Evolutionary conservation across 805 yeast genomes (phyloP).

Genomic region (Pichia rugopelliculosa): DNA sequence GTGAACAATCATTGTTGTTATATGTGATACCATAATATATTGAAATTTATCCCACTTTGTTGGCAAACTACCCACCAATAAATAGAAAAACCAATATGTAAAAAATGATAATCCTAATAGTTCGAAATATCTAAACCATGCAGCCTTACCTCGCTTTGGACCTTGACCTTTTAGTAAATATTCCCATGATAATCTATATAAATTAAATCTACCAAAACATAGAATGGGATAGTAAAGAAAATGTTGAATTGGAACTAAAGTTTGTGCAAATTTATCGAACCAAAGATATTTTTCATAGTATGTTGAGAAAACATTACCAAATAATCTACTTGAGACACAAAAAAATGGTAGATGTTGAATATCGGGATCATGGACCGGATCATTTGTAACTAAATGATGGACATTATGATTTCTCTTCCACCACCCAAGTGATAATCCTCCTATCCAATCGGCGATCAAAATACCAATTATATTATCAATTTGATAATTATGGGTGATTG

Average conservation of each 20-base stretch:
- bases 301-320: slow-evolving; percentile 68
- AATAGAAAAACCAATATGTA: slow-evolving; percentile 76
- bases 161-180: slow-evolving; percentile 71
- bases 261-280: slow-evolving; percentile 60
- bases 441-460: slow-evolving; percentile 66
- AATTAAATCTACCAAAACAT: slow-evolving; percentile 77
- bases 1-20: slow-evolving; percentile 86
- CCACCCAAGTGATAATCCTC: slow-evolving; percentile 91
- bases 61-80: slow-evolving; percentile 46
- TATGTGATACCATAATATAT: slow-evolving; percentile 65
- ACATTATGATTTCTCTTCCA: slow-evolving; percentile 93
- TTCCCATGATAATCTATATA: slow-evolving; percentile 75
- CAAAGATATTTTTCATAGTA: slow-evolving; percentile 62
- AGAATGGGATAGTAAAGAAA: slow-evolving; percentile 71
- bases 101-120: slow-evolving; percentile 61
- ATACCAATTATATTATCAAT: slow-evolving; percentile 69
- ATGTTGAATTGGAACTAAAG: slow-evolving; percentile 55
- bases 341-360: slow-evolving; percentile 90
- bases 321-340: slow-evolving; percentile 69
- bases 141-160: slow-evolving; percentile 74
- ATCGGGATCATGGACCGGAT: slow-evolving; percentile 91
- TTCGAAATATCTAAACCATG: slow-evolving; percentile 80
- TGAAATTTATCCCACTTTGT: slow-evolving; percentile 46
- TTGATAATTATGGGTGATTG: slow-evolving; percentile 75
- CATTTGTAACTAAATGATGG: slow-evolving; percentile 88